Base-by-base conservation (phyloP, 352 stramenopile genomes). In the Phytopythium kandeliae region DNA sequence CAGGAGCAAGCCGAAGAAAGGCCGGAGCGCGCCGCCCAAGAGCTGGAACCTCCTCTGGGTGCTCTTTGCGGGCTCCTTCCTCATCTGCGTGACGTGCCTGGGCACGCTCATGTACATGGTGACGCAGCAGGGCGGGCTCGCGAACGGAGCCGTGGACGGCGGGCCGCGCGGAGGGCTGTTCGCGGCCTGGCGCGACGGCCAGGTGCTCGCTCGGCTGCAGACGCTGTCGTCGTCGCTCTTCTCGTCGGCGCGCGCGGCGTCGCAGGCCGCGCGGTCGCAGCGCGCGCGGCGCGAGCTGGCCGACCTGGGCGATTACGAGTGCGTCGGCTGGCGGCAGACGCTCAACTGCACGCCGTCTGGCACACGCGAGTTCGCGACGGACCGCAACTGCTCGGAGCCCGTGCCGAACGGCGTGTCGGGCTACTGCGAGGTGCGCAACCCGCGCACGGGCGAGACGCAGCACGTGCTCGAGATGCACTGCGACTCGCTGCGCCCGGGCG, bases 401-500 rank as follows among this genome's bases (percentile, higher is more conserved):
- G 50, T 74, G 17, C 35, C 59, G 4, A 73, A 79, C 44, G 66
- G 65, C 15, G 48, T 74, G 17, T 74, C 69, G 0, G 78, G 78
- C 15, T 89, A 72, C 30, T 89, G 78, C 47, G 74, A 84, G 35
- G 63, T 86, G 24, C 71, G 60, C 28, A 73, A 84, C 46, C 68
- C 42, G 7, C 47, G 49, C 22, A 83, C 64, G 0, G 65, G 63
- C 12, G 65, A 72, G 17, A 36, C 64, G 24, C 62, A 63, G 26
- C 70, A 54, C 35, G 74, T 90, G 16, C 62, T 92, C 51, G 49
- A 58, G 13, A 86, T 85, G 73, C 65, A 79, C 60, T 90, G 78
- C 55, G 62, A 83, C 55, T 88, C 77, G 30, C 55, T 84, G 17
- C 56, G 68, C 11, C 54, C 59, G 0, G 58, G 65, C 12, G 65